Percentiles rank a stretch among this genome's conserved stretches.
These are phyloP conservation scores for Nakaseomyces bracarensis DNA, from an alignment of 1,139 yeast species.

Conservation along the genomic window DNA sequence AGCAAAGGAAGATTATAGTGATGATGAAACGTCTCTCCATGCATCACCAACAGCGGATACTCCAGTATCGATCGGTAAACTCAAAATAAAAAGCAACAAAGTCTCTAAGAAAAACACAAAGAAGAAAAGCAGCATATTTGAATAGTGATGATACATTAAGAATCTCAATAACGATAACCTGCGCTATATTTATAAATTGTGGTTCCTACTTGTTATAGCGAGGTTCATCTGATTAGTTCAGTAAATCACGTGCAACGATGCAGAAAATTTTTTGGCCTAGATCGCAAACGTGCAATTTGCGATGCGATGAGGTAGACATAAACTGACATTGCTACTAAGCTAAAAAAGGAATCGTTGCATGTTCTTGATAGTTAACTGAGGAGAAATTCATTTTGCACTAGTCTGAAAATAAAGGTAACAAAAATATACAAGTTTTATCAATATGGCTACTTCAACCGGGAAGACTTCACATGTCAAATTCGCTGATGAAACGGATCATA, in stretches of 20 bases:
- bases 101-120: not conserved
- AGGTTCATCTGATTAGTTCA: too few relatives aligned
- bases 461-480: slow-evolving; percentile 17
- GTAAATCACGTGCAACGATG: not conserved
- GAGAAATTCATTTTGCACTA: too few relatives aligned
- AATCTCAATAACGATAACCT: too few relatives aligned
- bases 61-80: not conserved
- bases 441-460: slow-evolving; percentile 7
- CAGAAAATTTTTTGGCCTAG: not conserved
- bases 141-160: too few relatives aligned
- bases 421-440: too few relatives aligned
- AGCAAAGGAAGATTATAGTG: not conserved
- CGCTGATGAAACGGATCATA: slow-evolving; percentile 15
- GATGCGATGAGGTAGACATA: slow-evolving; percentile 4
- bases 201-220: too few relatives aligned
- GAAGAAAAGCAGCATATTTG: not conserved
- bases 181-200: too few relatives aligned
- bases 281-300: not conserved
- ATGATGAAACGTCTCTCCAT: not conserved
- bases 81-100: not conserved
- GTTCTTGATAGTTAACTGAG: too few relatives aligned
- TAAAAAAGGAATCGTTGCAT: not conserved
- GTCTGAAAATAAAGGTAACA: too few relatives aligned
- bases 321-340: too few relatives aligned
- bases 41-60: slow-evolving; percentile 4